Evolutionary conservation across 1,284 basidiomycete genomes (phyloP).

Genomic region (Ganoderma meredithae): DNA sequence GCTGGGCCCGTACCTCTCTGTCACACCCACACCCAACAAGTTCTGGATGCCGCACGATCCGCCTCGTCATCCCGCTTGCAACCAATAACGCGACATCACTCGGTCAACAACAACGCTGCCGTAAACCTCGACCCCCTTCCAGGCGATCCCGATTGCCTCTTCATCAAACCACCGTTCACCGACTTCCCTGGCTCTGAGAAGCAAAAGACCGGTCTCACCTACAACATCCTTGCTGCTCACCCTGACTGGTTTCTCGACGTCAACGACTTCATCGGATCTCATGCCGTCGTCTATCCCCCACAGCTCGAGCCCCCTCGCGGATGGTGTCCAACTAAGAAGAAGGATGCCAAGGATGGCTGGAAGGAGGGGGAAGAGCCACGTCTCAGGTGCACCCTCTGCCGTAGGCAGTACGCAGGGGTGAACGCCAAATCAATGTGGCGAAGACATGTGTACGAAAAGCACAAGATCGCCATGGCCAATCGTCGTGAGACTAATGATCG

Average conservation of each 20-base stretch:
- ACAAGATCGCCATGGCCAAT: constrained; percentile 87
- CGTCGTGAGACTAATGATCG: constrained; percentile 72
- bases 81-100: constrained; percentile 38
- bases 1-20: neutral
- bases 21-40: constrained; percentile 11
- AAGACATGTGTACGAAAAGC: constrained; percentile 84
- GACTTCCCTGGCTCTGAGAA: constrained; percentile 67
- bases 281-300: constrained; percentile 70
- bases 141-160: constrained; percentile 65
- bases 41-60: constrained; percentile 46
- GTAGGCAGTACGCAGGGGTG: constrained; percentile 79
- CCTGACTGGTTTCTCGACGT: constrained; percentile 80
- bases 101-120: constrained; percentile 45
- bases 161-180: constrained; percentile 76
- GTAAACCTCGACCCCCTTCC: constrained; percentile 71
- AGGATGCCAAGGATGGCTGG: constrained; percentile 75
- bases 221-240: constrained; percentile 71
- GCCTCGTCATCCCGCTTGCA: constrained; percentile 32
- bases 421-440: constrained; percentile 91
- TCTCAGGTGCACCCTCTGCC: constrained; percentile 81
- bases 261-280: constrained; percentile 64
- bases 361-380: constrained; percentile 79
- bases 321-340: constrained; percentile 85
- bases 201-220: constrained; percentile 71
- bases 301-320: constrained; percentile 80